Percentiles rank a stretch among this genome's conserved stretches.
Conservation (phyloP, 2,329 filamentous ascomycete genomes). For the Apiospora saccharicola region DNA sequence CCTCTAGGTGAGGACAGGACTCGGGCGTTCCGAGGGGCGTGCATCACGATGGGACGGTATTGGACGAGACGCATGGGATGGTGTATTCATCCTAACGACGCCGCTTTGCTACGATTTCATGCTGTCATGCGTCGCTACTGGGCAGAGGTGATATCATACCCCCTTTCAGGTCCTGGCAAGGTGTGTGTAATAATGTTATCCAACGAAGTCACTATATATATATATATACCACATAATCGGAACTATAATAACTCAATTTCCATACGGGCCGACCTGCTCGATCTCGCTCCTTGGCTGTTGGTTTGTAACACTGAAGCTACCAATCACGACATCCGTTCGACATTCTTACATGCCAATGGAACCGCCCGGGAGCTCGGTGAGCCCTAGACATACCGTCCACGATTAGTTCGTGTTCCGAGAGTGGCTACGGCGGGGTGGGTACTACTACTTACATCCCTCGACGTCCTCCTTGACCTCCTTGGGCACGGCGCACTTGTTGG, state of each 20-base stretch:
- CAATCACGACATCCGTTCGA: neutral
- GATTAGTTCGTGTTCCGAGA: neutral
- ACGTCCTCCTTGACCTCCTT: constrained; percentile 27
- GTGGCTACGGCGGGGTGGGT: neutral
- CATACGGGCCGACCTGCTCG: neutral
- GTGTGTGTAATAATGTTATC: neutral
- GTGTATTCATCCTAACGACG: no score
- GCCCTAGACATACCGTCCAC: neutral
- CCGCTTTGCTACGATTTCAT: constrained; percentile 15
- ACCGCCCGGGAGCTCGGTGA: constrained; percentile 11
- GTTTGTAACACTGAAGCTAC: no score
- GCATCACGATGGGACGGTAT: neutral
- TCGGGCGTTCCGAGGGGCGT: neutral
- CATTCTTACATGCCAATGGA: neutral
- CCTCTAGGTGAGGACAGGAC: constrained; percentile 24
- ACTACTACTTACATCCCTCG: constrained; percentile 28
- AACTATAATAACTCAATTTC: neutral
- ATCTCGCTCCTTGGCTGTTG: neutral
- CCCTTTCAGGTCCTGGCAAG: neutral
- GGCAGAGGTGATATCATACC: neutral
- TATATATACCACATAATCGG: neutral
- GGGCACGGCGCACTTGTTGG: constrained; percentile 28
- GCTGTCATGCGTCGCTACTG: neutral
- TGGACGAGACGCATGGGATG: neutral
- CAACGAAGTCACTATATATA: constrained; percentile 1